Conservation (phyloP, 208 protist genomes). For the Crithidia bombi region DNA sequence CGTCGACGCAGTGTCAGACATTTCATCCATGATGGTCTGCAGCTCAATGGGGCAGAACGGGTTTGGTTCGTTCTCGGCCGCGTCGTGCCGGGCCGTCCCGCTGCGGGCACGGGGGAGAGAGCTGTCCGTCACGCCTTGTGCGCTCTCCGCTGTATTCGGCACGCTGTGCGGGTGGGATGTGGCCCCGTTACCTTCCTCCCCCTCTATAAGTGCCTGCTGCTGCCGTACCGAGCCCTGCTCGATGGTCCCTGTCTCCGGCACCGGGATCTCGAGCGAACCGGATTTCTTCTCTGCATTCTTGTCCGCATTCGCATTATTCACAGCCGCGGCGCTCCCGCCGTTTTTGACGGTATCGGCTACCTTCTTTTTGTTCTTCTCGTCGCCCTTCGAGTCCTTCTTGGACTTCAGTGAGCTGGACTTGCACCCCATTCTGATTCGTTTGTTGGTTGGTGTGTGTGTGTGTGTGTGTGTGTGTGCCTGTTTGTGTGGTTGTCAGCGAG, state of each 20-base stretch:
- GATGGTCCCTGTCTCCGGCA: background rate
- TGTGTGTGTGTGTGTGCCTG: background rate
- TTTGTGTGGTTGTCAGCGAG: background rate
- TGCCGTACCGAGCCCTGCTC: background rate
- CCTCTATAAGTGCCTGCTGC: too few relatives aligned
- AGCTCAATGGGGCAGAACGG: slow-evolving; percentile 24
- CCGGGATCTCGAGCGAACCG: slow-evolving; percentile 21
- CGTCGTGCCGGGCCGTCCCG: slow-evolving; percentile 1
- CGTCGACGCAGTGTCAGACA: slow-evolving; percentile 17
- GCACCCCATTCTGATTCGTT: slow-evolving; percentile 55
- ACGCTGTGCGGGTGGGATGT: slow-evolving; percentile 5
- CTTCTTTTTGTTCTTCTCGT: slow-evolving; percentile 16
- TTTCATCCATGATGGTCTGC: slow-evolving; percentile 29
- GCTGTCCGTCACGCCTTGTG: background rate
- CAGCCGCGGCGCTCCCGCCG: background rate
- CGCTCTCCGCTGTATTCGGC: background rate
- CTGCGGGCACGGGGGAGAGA: background rate
- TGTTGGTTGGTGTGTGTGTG: too few relatives aligned
- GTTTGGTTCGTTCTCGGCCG: background rate
- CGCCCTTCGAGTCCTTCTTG: slow-evolving; percentile 21
- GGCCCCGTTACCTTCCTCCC: background rate
- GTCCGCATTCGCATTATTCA: background rate
- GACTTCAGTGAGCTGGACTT: slow-evolving; percentile 26
- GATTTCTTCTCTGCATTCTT: background rate
- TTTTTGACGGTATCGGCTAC: background rate